A percentile compares a stretch with the other conserved stretches of the same genome.
These are phyloP conservation scores for Chaetomium tenue DNA, from an alignment of 495 filamentous ascomycete species.

Conservation along the genomic window DNA sequence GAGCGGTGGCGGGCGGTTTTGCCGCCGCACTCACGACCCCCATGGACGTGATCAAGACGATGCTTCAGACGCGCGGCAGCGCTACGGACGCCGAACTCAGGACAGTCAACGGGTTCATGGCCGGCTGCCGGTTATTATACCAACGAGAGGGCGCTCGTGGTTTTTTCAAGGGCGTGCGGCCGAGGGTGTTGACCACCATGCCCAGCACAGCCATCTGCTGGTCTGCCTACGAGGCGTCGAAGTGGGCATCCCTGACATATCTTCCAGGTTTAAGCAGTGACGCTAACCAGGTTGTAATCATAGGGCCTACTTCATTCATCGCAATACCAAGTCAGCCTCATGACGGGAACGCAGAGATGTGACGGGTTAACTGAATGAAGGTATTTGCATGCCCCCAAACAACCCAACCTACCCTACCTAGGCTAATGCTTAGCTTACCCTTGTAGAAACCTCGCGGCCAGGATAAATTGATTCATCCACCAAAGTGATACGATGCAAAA, in stretches of 20 bases:
- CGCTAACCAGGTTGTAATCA: constrained; percentile 9
- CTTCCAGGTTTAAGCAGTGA: background rate
- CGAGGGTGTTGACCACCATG: constrained; percentile 93
- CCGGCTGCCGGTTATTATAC: constrained; percentile 80
- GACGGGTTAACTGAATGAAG: background rate
- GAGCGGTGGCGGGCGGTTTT: constrained; percentile 87
- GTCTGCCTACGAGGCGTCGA: constrained; percentile 65
- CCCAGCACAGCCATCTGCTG: constrained; percentile 98
- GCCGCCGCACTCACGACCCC: constrained; percentile 93
- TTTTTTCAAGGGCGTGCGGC: constrained; percentile 89
- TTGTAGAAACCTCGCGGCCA: background rate
- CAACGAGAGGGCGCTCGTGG: constrained; percentile 77
- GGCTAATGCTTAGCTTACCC: background rate
- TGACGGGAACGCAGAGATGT: background rate
- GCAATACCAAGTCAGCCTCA: constrained; percentile 38
- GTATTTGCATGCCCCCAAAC: background rate
- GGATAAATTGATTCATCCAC: constrained; percentile 12
- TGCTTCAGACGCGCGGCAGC: constrained; percentile 87
- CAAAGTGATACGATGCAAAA: constrained; percentile 7
- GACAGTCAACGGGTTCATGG: constrained; percentile 76
- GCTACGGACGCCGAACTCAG: constrained; percentile 78
- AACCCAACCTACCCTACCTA: too few species aligned
- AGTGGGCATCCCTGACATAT: constrained; percentile 40
- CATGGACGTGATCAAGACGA: constrained; percentile 95
- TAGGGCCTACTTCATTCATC: constrained; percentile 58